phyloP scores from a whole-genome alignment of 306 rosid genomes.

The Psophocarpus tetragonolobus region DNA sequence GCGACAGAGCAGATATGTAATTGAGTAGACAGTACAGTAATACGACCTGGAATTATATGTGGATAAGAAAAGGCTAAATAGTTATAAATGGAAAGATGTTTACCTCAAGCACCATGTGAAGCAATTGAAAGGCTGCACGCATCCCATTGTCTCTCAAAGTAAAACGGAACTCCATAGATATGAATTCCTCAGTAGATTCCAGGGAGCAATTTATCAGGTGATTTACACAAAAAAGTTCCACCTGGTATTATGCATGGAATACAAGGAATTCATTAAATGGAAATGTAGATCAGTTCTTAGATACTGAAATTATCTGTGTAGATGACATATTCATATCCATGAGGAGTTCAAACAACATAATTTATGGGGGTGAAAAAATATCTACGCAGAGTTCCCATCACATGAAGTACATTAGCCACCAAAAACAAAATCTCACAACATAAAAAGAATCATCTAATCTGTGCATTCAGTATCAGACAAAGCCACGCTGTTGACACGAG shows the following conservation, averaged over 20 bases:
- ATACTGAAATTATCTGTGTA: neutral
- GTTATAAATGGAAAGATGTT: constrained; percentile 20
- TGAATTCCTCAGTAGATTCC: constrained; percentile 98
- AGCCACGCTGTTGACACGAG: neutral
- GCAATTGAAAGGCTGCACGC: constrained; percentile 98
- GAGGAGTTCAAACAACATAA: constrained; percentile 25
- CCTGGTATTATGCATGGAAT: constrained; percentile 50
- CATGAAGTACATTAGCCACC: constrained; percentile 1
- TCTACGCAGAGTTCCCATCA: constrained; percentile 6
- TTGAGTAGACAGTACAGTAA: neutral
- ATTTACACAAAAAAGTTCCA: constrained; percentile 97
- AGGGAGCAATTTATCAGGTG: constrained; percentile 94
- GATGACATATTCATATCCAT: neutral
- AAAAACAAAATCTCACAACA: constrained; percentile 20
- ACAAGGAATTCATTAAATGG: constrained; percentile 31
- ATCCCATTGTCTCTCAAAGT: constrained; percentile 93
- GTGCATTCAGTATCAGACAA: neutral
- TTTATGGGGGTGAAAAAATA: neutral
- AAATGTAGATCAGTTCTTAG: constrained; percentile 14
- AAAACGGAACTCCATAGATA: constrained; percentile 98
- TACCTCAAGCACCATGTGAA: constrained; percentile 99
- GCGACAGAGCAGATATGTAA: constrained; percentile 14
- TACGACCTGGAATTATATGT: constrained; percentile 4
- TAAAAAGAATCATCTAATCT: neutral
- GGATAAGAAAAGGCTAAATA: constrained; percentile 1